phyloP scores from a whole-genome alignment of 1,284 basidiomycete genomes.

The Sphagnurus paluster region DNA sequence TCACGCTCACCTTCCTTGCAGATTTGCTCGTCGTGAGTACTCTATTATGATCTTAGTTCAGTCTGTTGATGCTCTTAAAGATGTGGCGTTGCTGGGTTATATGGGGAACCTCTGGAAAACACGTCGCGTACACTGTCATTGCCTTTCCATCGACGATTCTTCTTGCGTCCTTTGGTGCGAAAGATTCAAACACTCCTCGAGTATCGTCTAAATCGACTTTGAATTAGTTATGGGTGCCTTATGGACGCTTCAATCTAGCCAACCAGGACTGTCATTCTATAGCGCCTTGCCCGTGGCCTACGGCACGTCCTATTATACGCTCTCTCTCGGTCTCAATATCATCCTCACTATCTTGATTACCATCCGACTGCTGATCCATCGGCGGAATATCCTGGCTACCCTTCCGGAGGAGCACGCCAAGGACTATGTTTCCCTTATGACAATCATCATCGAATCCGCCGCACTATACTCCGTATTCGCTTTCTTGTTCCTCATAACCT shows the following conservation, averaged over 20 bases:
- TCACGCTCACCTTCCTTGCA: conserved; percentile 40
- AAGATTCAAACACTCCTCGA: not conserved
- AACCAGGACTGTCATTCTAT: conserved; percentile 40
- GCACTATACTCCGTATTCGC: conserved; percentile 43
- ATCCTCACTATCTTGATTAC: no score
- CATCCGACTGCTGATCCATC: no score
- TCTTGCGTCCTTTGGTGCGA: conserved; percentile 39
- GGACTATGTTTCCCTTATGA: conserved; percentile 16
- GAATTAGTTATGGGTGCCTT: conserved; percentile 40
- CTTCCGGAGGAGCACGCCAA: not conserved
- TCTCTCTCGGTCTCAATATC: no score
- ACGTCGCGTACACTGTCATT: conserved; percentile 32
- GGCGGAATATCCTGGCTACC: no score
- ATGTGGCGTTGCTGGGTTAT: conserved; percentile 48
- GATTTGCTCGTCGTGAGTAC: conserved; percentile 38
- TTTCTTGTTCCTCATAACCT: conserved; percentile 44
- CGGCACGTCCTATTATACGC: conserved; percentile 39
- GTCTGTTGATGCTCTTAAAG: not conserved
- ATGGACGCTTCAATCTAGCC: conserved; percentile 42
- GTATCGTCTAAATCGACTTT: not conserved
- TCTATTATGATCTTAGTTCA: conserved; percentile 5
- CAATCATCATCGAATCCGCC: conserved; percentile 43
- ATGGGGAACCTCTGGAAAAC: conserved; percentile 39
- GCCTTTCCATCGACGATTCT: conserved; percentile 34
- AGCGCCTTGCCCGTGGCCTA: conserved; percentile 37